Evolutionary conservation across 2,329 filamentous ascomycete species (phyloP), one percentile per base, ranked within the genome.

Genomic region (Gnomoniopsis smithogilvyi): DNA sequence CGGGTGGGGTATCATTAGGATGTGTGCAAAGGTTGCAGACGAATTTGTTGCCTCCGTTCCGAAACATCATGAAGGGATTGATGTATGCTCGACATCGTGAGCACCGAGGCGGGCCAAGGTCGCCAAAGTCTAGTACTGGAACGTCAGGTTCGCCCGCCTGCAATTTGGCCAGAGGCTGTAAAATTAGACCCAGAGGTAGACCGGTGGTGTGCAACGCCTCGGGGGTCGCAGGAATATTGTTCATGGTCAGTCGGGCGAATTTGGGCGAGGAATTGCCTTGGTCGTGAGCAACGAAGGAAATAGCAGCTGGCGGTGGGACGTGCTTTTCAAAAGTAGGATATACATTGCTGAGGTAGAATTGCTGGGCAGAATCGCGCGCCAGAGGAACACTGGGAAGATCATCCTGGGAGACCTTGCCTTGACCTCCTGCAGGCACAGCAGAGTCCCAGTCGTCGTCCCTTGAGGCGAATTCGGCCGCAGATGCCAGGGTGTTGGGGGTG

Each of bases 31-130:
- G 91, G 70, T 99, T 99, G 78, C 95, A 99, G 54, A 96, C 92
- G 72, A 96, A 96, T 72, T 96, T 96, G 76, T 94, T 96, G 59
- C 95, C 95, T 41, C 94, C 94, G 17, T 90, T 89, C 60, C 90
- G 85, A 81, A 99, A 99, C 70, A 93, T 90, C 95, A 99, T 98
- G 72, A 99, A 99, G 1, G 95, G 95, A 70, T 99, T 99, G 76
- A 99, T 96, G 75, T 99, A 99, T 15, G 94, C 90, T 70, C 95
- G 85, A 78, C 95, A 99, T 76, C 95, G 84, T 67, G 91, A 86
- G 75, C 95, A 99, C 72, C 95, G 85, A 22, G 95, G 95, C 45
- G 95, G 95, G 0, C 95, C 95, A 43, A 78, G 77, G 46, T 97
- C 92, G 51, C 95, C 95, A 80, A 98, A 99, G 75, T 99, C 95